These are phyloP conservation scores for Zalaria sp. DNA, from an alignment of 2,329 filamentous ascomycete species.

Conservation along the genomic window DNA sequence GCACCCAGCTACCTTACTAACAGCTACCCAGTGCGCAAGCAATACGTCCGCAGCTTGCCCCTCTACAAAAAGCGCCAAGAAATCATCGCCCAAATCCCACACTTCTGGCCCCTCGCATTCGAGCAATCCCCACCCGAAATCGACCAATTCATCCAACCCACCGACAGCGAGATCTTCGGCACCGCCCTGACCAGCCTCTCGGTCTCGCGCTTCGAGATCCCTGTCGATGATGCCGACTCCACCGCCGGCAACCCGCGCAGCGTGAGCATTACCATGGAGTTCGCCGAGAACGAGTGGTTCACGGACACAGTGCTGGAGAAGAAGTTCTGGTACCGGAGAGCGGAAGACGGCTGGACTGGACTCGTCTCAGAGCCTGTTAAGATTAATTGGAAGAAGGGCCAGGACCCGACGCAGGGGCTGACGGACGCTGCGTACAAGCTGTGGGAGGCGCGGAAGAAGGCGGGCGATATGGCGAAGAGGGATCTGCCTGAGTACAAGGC, in stretches of 20 bases:
- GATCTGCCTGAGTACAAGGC: constrained; percentile 41
- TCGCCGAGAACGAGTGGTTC: constrained; percentile 71
- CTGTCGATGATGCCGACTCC: constrained; percentile 26
- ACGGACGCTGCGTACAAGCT: constrained; percentile 59
- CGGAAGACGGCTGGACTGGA: constrained; percentile 54
- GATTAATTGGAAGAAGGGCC: constrained; percentile 65
- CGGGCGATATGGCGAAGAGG: constrained; percentile 23
- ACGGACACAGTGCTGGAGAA: constrained; percentile 68
- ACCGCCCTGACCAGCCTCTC: constrained; percentile 52
- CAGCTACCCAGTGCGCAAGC: constrained; percentile 48
- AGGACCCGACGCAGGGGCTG: constrained; percentile 72
- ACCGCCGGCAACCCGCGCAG: constrained; percentile 65
- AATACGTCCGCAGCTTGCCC: constrained; percentile 51
- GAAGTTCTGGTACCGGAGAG: constrained; percentile 74
- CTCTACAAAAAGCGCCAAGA: constrained; percentile 66
- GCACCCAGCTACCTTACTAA: constrained; percentile 7
- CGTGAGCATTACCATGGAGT: constrained; percentile 64
- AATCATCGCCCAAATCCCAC: constrained; percentile 57
- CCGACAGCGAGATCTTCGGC: constrained; percentile 61
- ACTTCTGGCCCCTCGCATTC: constrained; percentile 93
- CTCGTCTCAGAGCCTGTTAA: constrained; percentile 79
- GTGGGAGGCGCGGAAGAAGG: constrained; percentile 47
- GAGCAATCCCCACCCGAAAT: constrained; percentile 76
- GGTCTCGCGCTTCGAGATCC: constrained; percentile 70
- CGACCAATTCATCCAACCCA: constrained; percentile 74